phyloP scores from a whole-genome alignment of 768 basidiomycete genomes.

The Boletus sp. region DNA sequence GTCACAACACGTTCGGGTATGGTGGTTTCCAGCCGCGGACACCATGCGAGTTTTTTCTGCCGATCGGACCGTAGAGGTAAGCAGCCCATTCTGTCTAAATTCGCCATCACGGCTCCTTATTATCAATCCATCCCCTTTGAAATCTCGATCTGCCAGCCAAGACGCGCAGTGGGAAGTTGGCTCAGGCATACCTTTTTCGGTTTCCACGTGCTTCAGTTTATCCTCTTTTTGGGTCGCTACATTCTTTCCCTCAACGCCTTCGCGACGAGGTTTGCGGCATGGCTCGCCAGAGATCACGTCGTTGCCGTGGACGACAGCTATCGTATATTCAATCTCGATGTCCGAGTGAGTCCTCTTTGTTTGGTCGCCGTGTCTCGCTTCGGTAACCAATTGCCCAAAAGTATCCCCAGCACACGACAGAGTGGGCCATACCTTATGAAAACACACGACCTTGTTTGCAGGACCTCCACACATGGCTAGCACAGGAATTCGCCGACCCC shows the following conservation, averaged over 20 bases:
- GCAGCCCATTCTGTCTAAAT: slow-evolving; percentile 21
- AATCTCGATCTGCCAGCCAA: slow-evolving; percentile 39
- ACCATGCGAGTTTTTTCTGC: slow-evolving; percentile 67
- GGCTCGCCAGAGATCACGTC: slow-evolving; percentile 56
- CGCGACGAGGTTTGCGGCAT: slow-evolving; percentile 62
- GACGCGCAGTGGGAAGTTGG: slow-evolving; percentile 53
- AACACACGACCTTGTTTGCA: slow-evolving; percentile 62
- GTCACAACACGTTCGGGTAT: slow-evolving; percentile 89
- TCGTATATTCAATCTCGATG: slow-evolving; percentile 90
- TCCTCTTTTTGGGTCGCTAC: slow-evolving; percentile 75
- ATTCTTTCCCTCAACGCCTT: slow-evolving; percentile 58
- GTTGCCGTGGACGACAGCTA: slow-evolving; percentile 74
- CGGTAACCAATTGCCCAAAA: slow-evolving; percentile 5
- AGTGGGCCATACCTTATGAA: slow-evolving; percentile 86
- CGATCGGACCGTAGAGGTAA: slow-evolving; percentile 75
- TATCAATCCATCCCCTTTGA: not conserved
- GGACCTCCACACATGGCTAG: slow-evolving; percentile 71
- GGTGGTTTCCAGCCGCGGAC: slow-evolving; percentile 90
- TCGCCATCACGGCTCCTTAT: not conserved
- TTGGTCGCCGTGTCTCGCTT: not conserved
- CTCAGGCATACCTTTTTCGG: slow-evolving; percentile 70
- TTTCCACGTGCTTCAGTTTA: slow-evolving; percentile 76
- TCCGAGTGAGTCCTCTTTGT: slow-evolving; percentile 60
- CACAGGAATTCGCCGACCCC: slow-evolving; percentile 59
- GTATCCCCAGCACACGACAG: slow-evolving; percentile 92